Base-by-base conservation (phyloP, 179 eudicot species). In the Beta lomatogona region DNA sequence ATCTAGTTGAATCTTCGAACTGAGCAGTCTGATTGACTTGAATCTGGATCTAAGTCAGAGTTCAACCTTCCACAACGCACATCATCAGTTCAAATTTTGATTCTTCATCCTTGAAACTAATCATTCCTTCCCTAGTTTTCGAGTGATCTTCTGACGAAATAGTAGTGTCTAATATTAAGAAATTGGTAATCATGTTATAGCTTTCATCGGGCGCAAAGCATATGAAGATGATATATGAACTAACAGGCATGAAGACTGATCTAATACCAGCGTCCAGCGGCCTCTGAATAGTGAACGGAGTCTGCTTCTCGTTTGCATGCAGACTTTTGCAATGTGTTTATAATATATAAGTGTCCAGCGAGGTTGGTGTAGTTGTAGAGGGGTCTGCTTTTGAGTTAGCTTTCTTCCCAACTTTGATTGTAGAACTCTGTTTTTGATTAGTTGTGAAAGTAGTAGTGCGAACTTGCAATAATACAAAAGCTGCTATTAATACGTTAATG, bases 211-310 rank as follows among this genome's bases (percentile, higher is more conserved):
- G 52, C 22, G 50, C 64, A 31, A 57, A 31, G 61, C 63, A 15
- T 72, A 19, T 15, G 65, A 55, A 53, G 77, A 57, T 21, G 4
- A 6, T 28, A 22, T 16, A 52, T 31, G 50, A 50, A 9, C 65
- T 73, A 48, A 55, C 3, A 44, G 77, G 46, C 65, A 7, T 74
- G 77, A 74, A 74, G 77, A 74, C 50, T 31, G 22, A 15, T 74
- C 31, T 71, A 21, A 63, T 55, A 50, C 55, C 50, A 55, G 50
- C 65, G 1, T 74, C 22, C 25, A 31, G 8, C 8, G 50, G 8
- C 50, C 6, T 46, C 5, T 46, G 2, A 48, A 54, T 46, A 53
- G 5, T 46, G 50, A 25, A 25, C 2, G 50, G 50, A 46, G 50
- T 46, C 8, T 7, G 77, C 63, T 25, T 25, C 28, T 25, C 28